Evolutionary conservation across 2,329 filamentous ascomycete species (phyloP).

Genomic region (Pseudogymnoascus sp.): DNA sequence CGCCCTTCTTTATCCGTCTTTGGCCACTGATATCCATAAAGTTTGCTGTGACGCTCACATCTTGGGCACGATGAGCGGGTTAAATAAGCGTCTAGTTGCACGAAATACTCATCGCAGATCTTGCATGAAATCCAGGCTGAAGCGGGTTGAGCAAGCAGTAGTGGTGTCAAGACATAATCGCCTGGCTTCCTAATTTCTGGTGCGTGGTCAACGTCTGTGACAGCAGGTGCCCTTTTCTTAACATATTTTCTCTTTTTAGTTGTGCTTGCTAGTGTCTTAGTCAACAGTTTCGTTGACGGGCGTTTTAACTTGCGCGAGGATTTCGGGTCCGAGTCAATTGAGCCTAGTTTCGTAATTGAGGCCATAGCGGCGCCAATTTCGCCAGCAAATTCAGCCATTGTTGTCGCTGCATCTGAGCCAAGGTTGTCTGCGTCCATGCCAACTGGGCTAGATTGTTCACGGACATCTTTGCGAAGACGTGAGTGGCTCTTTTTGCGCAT

Average conservation of each 20-base stretch:
- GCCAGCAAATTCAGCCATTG: not conserved
- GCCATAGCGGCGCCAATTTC: not conserved
- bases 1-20: conserved; percentile 80
- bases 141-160: conserved; percentile 65
- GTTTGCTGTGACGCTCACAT: conserved; percentile 89
- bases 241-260: conserved; percentile 16
- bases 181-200: conserved; percentile 50
- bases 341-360: not conserved
- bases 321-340: not conserved
- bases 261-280: conserved; percentile 15
- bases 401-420: not conserved
- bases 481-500: not conserved
- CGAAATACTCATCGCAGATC: conserved; percentile 73
- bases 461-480: not conserved
- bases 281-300: conserved; percentile 11
- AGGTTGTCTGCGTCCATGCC: not conserved
- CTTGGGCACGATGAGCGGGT: conserved; percentile 81
- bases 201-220: conserved; percentile 21
- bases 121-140: conserved; percentile 86
- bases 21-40: conserved; percentile 93
- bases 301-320: conserved; percentile 8
- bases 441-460: not conserved
- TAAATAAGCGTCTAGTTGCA: conserved; percentile 81
- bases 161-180: conserved; percentile 75
- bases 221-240: conserved; percentile 12